These are phyloP conservation scores for Epichloe sp. DNA, from an alignment of 2,329 filamentous ascomycete genomes.

Conservation along the genomic window DNA sequence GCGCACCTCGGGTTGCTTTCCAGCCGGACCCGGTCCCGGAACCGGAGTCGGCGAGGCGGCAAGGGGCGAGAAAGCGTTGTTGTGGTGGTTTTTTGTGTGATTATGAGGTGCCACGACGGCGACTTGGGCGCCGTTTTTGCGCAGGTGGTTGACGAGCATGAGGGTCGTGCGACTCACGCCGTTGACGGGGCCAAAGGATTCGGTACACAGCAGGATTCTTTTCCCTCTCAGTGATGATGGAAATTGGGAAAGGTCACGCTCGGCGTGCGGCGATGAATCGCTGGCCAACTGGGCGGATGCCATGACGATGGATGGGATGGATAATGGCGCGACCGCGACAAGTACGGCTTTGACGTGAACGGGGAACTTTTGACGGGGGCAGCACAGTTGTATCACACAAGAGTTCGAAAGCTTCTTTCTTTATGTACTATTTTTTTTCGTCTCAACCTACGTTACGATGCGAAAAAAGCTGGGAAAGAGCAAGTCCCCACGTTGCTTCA, in stretches of 20 bases:
- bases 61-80: constrained; percentile 34
- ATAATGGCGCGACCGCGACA: background rate
- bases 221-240: constrained; percentile 41
- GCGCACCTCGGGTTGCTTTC: constrained; percentile 37
- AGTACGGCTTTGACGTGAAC: background rate
- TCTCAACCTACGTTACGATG: background rate
- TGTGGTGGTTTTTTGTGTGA: constrained; percentile 31
- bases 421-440: background rate
- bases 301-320: constrained; percentile 4
- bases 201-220: constrained; percentile 53
- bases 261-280: constrained; percentile 9
- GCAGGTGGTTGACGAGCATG: constrained; percentile 55
- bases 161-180: constrained; percentile 60
- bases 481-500: constrained; percentile 13
- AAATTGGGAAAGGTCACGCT: constrained; percentile 31
- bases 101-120: constrained; percentile 53
- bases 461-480: background rate
- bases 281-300: constrained; percentile 3
- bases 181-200: constrained; percentile 60
- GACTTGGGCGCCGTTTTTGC: constrained; percentile 48
- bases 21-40: constrained; percentile 3
- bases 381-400: too few species aligned
- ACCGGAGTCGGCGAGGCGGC: constrained; percentile 21
- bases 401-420: background rate
- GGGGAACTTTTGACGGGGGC: too few species aligned